Evolutionary conservation across 2,329 filamentous ascomycete genomes (phyloP), one percentile per base, ranked within the genome.

Genomic region (Fusarium sp.): DNA sequence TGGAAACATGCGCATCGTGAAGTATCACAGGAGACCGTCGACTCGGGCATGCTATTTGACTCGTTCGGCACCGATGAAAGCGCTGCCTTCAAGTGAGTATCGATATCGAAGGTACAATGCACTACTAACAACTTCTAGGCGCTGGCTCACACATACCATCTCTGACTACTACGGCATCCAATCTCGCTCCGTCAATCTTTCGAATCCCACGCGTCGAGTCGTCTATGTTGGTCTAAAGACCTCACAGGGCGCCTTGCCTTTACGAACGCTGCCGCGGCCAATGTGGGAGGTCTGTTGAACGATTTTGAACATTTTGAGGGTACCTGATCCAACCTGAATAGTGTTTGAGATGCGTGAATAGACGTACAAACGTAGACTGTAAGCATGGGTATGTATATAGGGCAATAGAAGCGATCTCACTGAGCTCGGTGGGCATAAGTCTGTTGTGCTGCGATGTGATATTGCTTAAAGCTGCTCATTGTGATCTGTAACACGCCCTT

Each of bases 101-200:
- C 7, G 11, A 6, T 22, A 8, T 12, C 33, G 39, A 48, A 36
- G 4, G 41, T 49, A 18, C 14, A 8, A 33, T 28, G 22, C 6
- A 17, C 48, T 59, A 51, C 69, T 75, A 45, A 77, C 63, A 36
- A 22, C 26, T n/a, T 49, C 9, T 24, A 96, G 93, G 75, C 93
- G 96, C 73, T 98, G 95, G 93, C 89, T 98, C 61, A 94, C 97
- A 3, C 95, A 98, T 82, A 93, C 94, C 66, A 95, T 98, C 72
- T 96, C 94, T 15, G 90, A 92, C 45, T 98, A 98, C 82, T 98
- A 98, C 80, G 95, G 95, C 49, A 88, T 98, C 64, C 89, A 91
- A 69, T 98, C 95, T 26, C 94, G 91, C 85, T 95, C 93, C 9
- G 90, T 96, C 68, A 93, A 92, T 0, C 88, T 92, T 3, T 91